Base-by-base conservation (phyloP, 352 stramenopile genomes). In the Globisporangium uncinulatum region DNA sequence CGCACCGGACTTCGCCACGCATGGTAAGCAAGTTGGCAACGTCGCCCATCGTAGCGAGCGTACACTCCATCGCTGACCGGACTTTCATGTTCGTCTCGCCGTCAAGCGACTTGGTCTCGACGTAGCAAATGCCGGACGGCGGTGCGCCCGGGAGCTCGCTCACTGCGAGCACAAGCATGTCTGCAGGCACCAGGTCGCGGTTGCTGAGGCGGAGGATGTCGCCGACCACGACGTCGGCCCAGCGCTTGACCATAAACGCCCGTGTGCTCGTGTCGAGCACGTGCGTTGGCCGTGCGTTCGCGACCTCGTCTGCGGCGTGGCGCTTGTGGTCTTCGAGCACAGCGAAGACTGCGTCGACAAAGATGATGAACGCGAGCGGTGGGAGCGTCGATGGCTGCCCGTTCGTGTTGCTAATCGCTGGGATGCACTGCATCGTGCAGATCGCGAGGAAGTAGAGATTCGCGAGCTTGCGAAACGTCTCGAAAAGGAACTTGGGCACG, bases 81-180 rank as follows among this genome's bases (percentile, higher is more conserved):
- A 95, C 74, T 66, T 97, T 97, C 72, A 97, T 89, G 63, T 97
- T 97, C 14, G 90, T 97, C 60, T 97, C 91, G 21, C 91, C 91
- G 62, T 97, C 91, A 14, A 97, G 72, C 19, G 83, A 94, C 56
- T 94, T 94, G 46, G 91, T 97, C 70, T 97, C 86, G 7, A 97
- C 84, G 48, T 95, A 96, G 62, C 83, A 95, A 32, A 92, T 67
- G 3, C 88, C 88, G 17, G 73, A 79, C 13, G 87, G 86, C 7
- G 74, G 70, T 10, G 71, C 57, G 21, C 82, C 62, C 0, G 84
- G 70, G 0, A 78, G 46, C 58, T 96, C 85, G 51, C 74, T 88
- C 6, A 92, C 80, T 0, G 77, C 74, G 10, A 97, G 66, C 24
- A 97, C 70, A 15, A 97, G 63, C 32, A 97, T 75, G 42, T 97